A percentile compares a stretch with the other conserved stretches of the same genome.
Conservation (phyloP, 306 rosid genomes). For the Astragalus membranaceus region DNA sequence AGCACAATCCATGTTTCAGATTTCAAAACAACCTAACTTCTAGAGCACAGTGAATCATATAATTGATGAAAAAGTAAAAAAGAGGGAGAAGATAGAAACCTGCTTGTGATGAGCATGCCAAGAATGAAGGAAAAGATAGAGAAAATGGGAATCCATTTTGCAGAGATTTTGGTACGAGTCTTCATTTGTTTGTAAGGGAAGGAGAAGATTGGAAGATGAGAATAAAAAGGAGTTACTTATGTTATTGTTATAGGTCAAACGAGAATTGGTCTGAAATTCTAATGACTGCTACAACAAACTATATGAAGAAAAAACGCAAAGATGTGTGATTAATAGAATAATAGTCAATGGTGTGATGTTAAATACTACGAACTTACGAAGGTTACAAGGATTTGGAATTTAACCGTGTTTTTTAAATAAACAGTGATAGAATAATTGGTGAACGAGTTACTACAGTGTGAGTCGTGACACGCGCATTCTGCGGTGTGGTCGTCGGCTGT, state of each 20-base stretch:
- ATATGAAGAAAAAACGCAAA: neutral
- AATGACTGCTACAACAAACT: neutral
- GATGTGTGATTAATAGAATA: neutral
- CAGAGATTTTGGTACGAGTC: constrained; percentile 63
- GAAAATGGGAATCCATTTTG: constrained; percentile 81
- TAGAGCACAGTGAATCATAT: neutral
- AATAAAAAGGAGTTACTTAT: neutral
- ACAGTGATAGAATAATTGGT: neutral
- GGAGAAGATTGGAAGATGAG: neutral
- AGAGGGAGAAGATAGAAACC: constrained; percentile 34
- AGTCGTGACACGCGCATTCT: neutral
- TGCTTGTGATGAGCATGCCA: constrained; percentile 77
- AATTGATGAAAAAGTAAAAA: neutral
- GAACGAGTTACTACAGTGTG: neutral
- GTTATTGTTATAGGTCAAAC: neutral
- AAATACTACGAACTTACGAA: neutral
- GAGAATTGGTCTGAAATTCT: constrained; percentile 11
- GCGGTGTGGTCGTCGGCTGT: neutral
- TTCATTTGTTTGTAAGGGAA: constrained; percentile 38
- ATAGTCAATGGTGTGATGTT: neutral
- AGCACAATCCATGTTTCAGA: neutral
- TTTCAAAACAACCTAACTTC: neutral
- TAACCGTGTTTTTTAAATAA: neutral
- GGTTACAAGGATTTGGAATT: neutral
- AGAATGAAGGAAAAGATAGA: constrained; percentile 64